Evolutionary conservation across 306 rosid genomes (phyloP), one percentile per base, ranked within the genome.

Genomic region (Pyrus bretschneideri): DNA sequence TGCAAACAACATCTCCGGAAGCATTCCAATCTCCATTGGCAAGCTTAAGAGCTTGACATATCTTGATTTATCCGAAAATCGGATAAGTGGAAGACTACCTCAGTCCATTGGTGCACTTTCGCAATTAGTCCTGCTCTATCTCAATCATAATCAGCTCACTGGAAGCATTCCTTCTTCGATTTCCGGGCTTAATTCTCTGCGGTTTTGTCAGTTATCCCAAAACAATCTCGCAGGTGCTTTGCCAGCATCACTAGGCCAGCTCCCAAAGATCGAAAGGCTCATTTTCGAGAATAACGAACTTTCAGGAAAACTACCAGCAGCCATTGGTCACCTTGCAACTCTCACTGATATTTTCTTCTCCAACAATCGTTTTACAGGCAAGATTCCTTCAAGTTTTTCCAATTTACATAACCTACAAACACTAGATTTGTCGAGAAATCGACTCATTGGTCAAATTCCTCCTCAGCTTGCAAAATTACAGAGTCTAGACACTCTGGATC

Each of bases 51-150:
- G 76, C 38, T 74, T 91, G 19, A 81, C 13, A 11, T 54, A 76
- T n/a, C 76, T 91, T 27, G 96, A 89, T 81, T 80, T 89, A 10
- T 87, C 92, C 1, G 76, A 71, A n/a, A 89, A 89, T 74, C 81
- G 46, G 72, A 78, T 87, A 72, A 75, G 76, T 25, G 93, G 91
- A 25, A 79, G 54, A 9, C 77, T 91, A 62, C 91, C 96, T 3
- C 63, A 70, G 22, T 83, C 91, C 13, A 79, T 91, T 8, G 90
- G 92, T 18, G 59, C 44, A 17, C 90, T 91, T 40, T 79, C 90
- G 42, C 66, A 81, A 10, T 69, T 89, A 46, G 82, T 57, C 35
- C 25, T 82, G 57, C 18, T 89, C 3, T 85, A 89, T 76, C 81
- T 91, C 51, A 83, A 81, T 83, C 84, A 81, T 11, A 91, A 91